phyloP scores from a whole-genome alignment of 257 asterid species.

The Parsonsia alboflavescens region DNA sequence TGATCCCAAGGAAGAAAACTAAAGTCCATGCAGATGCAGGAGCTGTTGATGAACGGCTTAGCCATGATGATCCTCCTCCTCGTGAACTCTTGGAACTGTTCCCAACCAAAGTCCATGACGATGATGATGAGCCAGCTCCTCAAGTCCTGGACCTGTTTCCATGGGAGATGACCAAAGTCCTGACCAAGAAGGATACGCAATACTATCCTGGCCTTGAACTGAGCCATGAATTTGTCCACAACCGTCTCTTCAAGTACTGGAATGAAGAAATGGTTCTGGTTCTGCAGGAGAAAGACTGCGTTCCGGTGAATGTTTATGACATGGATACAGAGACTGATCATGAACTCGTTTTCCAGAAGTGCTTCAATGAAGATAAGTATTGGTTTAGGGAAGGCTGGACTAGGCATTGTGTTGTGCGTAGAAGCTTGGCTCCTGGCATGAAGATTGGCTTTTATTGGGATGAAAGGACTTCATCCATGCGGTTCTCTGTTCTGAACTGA shows the following conservation, averaged over 20 bases:
- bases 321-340: background rate
- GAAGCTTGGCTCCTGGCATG: background rate
- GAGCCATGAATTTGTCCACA: background rate
- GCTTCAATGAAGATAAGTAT: background rate
- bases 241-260: background rate
- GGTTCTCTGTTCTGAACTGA: background rate
- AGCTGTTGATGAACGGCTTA: too few relatives aligned
- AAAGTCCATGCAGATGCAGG: too few relatives aligned
- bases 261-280: background rate
- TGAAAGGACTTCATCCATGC: background rate
- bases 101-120: too few relatives aligned
- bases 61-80: too few relatives aligned
- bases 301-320: background rate
- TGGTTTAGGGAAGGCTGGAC: background rate
- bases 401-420: background rate
- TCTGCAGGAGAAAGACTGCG: too few relatives aligned
- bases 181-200: background rate
- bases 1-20: too few relatives aligned
- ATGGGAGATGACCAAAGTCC: background rate
- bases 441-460: background rate
- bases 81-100: background rate
- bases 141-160: background rate
- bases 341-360: background rate
- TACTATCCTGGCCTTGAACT: background rate
- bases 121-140: too few relatives aligned